Evolutionary conservation across 805 yeast genomes (phyloP).

Genomic region (Torulaspora quercuum): DNA sequence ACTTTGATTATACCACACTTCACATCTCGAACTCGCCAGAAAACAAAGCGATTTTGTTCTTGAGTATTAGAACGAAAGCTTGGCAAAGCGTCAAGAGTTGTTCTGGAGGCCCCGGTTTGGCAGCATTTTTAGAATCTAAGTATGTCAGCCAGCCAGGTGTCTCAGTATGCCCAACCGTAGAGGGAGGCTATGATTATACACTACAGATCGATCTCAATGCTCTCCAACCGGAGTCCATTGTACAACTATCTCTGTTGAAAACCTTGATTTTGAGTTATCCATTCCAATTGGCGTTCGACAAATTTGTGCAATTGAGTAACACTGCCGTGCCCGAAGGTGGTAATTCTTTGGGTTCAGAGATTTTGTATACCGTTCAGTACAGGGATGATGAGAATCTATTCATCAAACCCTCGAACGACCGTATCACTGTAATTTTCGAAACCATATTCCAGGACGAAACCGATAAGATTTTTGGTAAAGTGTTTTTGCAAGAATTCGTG

Average conservation of each 20-base stretch:
- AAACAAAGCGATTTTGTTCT: conserved; percentile 45
- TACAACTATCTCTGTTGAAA: conserved; percentile 69
- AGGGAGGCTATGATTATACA: conserved; percentile 80
- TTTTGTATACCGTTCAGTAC: conserved; percentile 54
- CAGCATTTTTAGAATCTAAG: conserved; percentile 25
- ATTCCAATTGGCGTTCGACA: conserved; percentile 76
- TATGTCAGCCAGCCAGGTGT: conserved; percentile 23
- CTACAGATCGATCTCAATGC: conserved; percentile 61
- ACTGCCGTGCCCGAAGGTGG: conserved; percentile 29
- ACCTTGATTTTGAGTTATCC: conserved; percentile 91
- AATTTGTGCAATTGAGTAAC: conserved; percentile 65
- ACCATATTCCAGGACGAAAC: conserved; percentile 96
- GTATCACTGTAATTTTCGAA: conserved; percentile 94
- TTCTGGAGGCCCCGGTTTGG: conserved; percentile 17
- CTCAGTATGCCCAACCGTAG: conserved; percentile 36
- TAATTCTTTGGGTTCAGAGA: conserved; percentile 25
- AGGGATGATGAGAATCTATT: conserved; percentile 92
- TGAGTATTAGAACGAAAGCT: conserved; percentile 35
- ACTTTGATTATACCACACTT: conserved; percentile 92
- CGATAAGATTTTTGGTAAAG: conserved; percentile 86
- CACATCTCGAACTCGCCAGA: conserved; percentile 78
- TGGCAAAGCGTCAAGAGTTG: conserved; percentile 30
- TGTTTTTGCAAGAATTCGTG: conserved; percentile 87
- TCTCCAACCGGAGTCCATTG: conserved; percentile 53
- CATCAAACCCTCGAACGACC: conserved; percentile 87